Conservation (phyloP, 179 eudicot species). For the Beta macrorhiza region DNA sequence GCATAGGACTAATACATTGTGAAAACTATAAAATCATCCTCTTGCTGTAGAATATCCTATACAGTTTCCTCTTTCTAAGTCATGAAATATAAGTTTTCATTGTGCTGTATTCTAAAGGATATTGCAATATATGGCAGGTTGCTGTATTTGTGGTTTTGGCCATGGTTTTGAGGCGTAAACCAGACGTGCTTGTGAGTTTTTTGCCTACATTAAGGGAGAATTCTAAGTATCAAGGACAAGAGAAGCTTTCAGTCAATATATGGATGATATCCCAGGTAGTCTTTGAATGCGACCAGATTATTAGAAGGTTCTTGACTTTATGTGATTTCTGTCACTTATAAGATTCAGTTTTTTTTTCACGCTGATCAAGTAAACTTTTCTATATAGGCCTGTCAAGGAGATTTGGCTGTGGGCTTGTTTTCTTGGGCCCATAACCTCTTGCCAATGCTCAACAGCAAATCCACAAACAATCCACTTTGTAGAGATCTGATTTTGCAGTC, state of each 20-base stretch:
- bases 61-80: not conserved
- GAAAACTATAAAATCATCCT: not conserved
- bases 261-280: conserved; percentile 81
- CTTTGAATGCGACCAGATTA: not conserved
- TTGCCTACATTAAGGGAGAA: conserved; percentile 61
- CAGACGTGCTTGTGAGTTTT: conserved; percentile 62
- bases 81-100: not conserved
- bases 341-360: not conserved
- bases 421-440: conserved; percentile 74
- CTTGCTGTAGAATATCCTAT: not conserved
- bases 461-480: conserved; percentile 68
- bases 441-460: conserved; percentile 67
- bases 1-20: not conserved
- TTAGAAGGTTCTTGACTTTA: conserved; percentile 2
- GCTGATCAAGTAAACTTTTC: conserved; percentile 17
- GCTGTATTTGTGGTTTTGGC: conserved; percentile 75
- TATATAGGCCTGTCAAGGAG: conserved; percentile 77
- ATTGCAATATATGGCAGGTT: conserved; percentile 51
- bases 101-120: not conserved
- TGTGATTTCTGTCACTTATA: not conserved
- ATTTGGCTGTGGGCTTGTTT: conserved; percentile 66
- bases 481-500: conserved; percentile 84
- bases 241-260: conserved; percentile 66
- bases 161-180: conserved; percentile 73
- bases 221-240: conserved; percentile 81